Evolutionary conservation across 2,329 filamentous ascomycete species (phyloP), one percentile per base, ranked within the genome.

Genomic region (Scedosporium minutisporum): DNA sequence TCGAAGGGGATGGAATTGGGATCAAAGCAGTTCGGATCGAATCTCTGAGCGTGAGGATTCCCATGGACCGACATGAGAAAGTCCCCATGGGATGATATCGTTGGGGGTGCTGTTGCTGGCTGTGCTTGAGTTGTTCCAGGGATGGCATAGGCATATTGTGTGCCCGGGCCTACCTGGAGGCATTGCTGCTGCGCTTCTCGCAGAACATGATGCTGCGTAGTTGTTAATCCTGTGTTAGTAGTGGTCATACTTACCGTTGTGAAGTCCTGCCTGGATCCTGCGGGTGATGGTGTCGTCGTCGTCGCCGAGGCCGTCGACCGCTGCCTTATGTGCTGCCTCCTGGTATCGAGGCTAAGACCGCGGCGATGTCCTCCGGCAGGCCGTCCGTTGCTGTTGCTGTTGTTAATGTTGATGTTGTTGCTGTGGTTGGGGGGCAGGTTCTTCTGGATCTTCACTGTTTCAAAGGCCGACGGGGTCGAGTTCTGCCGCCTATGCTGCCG

Each of bases 151-250:
- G 71, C 69, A 38, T 41, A 61, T 18, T 44, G 61, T 64, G 73
- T 81, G 83, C 88, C 87, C 85, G 88, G 88, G 86, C 89, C 87
- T 84, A 85, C 84, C 83, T 76, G 75, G 66, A 86, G 83, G 84
- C 85, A 86, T 81, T 92, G 90, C 87, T 90, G 86, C 85, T 93
- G 91, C 87, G 88, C 84, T 90, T 90, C 89, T 88, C 88, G 89
- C 87, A 91, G 84, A 79, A 86, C 82, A 62, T 70, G 68, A 84
- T 91, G 88, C 84, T 93, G 89, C 83, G 82, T 69, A n/a, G 75
- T 76, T 77, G 79, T 71, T 80, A 80, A 76, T 82, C 79, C 79
- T 80, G 77, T 74, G 73, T 79, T 75, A 77, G 82, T 84, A 78
- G 79, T 81, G 75, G 71, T 69, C 67, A 75, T 80, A 78, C 79